Conservation (phyloP, 2,329 filamentous ascomycete genomes). For the Trichoderma sp. region DNA sequence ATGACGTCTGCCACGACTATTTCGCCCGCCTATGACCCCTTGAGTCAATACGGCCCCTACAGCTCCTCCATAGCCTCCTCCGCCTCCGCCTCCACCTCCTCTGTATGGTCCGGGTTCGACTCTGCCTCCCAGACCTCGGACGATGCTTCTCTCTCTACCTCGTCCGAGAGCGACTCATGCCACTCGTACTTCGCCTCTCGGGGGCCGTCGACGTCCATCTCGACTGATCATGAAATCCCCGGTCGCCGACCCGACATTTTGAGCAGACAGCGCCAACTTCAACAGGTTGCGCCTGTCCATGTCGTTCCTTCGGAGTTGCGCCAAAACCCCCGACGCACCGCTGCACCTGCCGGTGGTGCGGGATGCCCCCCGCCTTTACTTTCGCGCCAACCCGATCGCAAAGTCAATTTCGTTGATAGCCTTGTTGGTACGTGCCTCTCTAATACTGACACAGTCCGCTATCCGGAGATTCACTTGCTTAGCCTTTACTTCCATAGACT, state of each 20-base stretch:
- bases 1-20: conserved; percentile 60
- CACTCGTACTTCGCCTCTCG: conserved; percentile 47
- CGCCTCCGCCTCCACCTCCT: conserved; percentile 74
- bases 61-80: conserved; percentile 72
- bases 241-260: neutral
- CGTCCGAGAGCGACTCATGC: conserved; percentile 57
- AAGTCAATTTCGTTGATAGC: conserved; percentile 93
- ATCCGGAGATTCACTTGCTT: conserved; percentile 36
- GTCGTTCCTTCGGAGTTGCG: conserved; percentile 63
- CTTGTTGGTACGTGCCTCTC: conserved; percentile 82
- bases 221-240: conserved; percentile 31
- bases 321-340: conserved; percentile 64
- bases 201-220: conserved; percentile 29
- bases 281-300: conserved; percentile 8
- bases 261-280: conserved; percentile 34
- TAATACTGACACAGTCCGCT: conserved; percentile 30
- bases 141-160: conserved; percentile 65
- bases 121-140: conserved; percentile 70
- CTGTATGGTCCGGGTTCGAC: conserved; percentile 70
- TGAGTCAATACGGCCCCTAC: conserved; percentile 61
- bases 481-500: conserved; percentile 65
- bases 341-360: conserved; percentile 56
- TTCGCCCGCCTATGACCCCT: conserved; percentile 55
- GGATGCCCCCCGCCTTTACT: conserved; percentile 71
- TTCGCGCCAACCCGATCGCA: conserved; percentile 85